Conservation (phyloP, 78 protist species). For the Pigoraptor vietnamica region DNA sequence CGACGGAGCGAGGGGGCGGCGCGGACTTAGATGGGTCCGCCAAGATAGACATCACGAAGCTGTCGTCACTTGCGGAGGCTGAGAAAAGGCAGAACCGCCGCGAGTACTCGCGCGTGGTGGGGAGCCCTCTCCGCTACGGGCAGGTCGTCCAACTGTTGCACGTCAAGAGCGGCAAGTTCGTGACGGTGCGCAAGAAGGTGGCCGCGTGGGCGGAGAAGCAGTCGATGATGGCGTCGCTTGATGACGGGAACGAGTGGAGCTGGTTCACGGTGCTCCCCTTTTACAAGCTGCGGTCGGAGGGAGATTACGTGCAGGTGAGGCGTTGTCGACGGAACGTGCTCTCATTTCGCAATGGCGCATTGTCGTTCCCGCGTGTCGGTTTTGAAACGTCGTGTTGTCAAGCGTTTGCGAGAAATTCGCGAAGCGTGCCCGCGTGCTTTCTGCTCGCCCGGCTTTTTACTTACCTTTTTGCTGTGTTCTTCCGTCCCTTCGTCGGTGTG, state of each 20-base stretch:
- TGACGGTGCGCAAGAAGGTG: constrained; percentile 11
- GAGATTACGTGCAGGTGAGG: constrained; percentile 1
- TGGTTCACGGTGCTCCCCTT: constrained; percentile 27
- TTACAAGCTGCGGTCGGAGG: constrained; percentile 23
- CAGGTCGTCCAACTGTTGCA: constrained; percentile 21
- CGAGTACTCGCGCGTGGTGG: not conserved
- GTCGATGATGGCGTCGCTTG: constrained; percentile 29
- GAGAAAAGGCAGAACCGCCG: not conserved
- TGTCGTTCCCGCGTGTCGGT: too few species aligned
- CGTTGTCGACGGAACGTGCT: too few species aligned
- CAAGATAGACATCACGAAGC: not conserved
- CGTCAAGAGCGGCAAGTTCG: constrained; percentile 29
- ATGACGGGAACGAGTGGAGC: constrained; percentile 22
- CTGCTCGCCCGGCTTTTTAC: not conserved
- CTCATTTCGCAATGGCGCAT: too few species aligned
- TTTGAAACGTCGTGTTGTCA: too few species aligned
- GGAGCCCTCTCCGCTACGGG: not conserved
- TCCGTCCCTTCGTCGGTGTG: too few species aligned
- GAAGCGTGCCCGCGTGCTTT: too few species aligned
- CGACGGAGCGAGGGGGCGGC: too few species aligned
- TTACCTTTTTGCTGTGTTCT: too few species aligned
- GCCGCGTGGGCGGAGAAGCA: constrained; percentile 32
- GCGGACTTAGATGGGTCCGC: too few species aligned
- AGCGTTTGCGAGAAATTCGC: too few species aligned
- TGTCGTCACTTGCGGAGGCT: not conserved